These are phyloP conservation scores for Endotrypanum monterogeii DNA, from an alignment of 208 protist species.

Conservation along the genomic window DNA sequence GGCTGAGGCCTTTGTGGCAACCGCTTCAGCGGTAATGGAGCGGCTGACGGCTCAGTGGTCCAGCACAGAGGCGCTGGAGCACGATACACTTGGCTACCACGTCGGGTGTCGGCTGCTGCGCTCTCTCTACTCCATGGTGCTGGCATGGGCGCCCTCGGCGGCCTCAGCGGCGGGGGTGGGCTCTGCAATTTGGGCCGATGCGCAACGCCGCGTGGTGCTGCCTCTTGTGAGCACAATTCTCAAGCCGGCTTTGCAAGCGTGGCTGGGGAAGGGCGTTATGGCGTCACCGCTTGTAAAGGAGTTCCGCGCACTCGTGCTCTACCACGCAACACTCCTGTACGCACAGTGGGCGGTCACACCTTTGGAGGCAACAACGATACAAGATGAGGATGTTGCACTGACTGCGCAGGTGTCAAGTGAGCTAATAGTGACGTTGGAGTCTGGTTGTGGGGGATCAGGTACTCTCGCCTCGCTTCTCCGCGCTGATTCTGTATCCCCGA, in stretches of 20 bases:
- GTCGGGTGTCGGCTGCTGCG: constrained; percentile 26
- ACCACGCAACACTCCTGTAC: constrained; percentile 48
- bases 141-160: constrained; percentile 20
- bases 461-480: constrained; percentile 6
- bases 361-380: too few relatives aligned
- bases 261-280: constrained; percentile 2
- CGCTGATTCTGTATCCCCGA: not conserved
- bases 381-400: not conserved
- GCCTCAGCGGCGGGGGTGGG: constrained; percentile 4
- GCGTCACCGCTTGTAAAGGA: not conserved
- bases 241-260: constrained; percentile 14
- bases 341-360: constrained; percentile 16
- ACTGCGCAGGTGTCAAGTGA: constrained; percentile 7
- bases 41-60: constrained; percentile 15
- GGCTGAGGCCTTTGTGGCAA: constrained; percentile 30
- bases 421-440: constrained; percentile 11
- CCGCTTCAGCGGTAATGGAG: constrained; percentile 25
- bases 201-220: constrained; percentile 28
- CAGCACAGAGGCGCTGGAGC: not conserved
- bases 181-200: not conserved
- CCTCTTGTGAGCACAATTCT: constrained; percentile 23
- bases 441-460: not conserved
- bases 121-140: constrained; percentile 26
- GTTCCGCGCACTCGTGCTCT: constrained; percentile 30
- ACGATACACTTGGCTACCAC: constrained; percentile 6